These are phyloP conservation scores for Nicotiana sylvestris DNA, from an alignment of 257 asterid genomes.

Conservation along the genomic window DNA sequence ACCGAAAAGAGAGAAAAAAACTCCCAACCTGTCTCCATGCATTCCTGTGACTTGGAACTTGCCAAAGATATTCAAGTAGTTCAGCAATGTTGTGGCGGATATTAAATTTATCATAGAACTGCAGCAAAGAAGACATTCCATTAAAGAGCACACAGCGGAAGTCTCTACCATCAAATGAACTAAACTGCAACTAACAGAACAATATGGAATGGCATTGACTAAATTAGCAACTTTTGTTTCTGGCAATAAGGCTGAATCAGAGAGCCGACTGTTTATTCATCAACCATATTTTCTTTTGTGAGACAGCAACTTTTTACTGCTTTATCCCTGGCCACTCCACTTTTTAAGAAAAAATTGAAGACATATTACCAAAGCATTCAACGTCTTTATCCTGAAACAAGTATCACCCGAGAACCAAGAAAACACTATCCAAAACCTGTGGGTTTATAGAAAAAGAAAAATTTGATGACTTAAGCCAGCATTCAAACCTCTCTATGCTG, in stretches of 20 bases:
- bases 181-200: background rate
- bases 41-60: constrained; percentile 96
- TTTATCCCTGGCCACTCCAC: background rate
- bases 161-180: background rate
- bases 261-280: background rate
- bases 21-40: constrained; percentile 86
- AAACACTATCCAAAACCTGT: background rate
- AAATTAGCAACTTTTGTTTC: background rate
- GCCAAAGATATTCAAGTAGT: constrained; percentile 95
- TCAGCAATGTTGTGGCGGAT: constrained; percentile 99
- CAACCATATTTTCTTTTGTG: background rate
- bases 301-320: background rate
- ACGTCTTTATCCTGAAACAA: background rate
- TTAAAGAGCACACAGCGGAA: background rate
- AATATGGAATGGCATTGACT: background rate
- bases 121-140: constrained; percentile 13
- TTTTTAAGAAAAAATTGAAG: background rate
- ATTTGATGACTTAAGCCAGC: background rate
- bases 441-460: background rate
- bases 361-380: background rate
- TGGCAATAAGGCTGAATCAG: background rate
- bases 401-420: background rate
- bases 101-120: constrained; percentile 99
- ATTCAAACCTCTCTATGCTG: background rate
- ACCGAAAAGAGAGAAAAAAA: background rate